A percentile compares a stretch with the other conserved stretches of the same genome.
Evolutionary conservation across 257 asterid genomes (phyloP).

Genomic region (Thymus mandschuricus): DNA sequence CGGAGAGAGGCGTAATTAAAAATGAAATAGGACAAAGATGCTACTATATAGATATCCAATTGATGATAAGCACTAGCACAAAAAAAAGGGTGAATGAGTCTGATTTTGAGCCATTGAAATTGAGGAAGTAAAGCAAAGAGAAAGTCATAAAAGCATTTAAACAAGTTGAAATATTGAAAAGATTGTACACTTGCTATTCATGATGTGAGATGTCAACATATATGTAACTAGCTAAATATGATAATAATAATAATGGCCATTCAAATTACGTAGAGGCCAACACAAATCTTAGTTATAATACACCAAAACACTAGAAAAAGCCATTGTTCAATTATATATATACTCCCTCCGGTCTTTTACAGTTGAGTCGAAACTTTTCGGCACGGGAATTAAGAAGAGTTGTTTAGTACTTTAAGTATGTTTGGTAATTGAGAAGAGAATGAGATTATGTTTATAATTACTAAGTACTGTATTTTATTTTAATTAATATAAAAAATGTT

Average conservation of each 20-base stretch:
- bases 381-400: too few species aligned
- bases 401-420: too few species aligned
- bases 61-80: slow-evolving; percentile 46
- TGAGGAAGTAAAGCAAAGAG: slow-evolving; percentile 33
- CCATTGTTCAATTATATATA: slow-evolving; percentile 28
- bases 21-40: slow-evolving; percentile 26
- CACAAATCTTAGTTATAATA: slow-evolving; percentile 14
- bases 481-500: too few species aligned
- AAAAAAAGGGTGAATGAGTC: slow-evolving; percentile 26
- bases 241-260: slow-evolving; percentile 42
- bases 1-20: not conserved
- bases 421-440: too few species aligned
- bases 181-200: slow-evolving; percentile 20
- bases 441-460: too few species aligned
- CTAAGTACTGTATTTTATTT: too few species aligned
- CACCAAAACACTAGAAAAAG: slow-evolving; percentile 12
- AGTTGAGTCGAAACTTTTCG: too few species aligned
- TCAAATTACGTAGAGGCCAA: slow-evolving; percentile 56
- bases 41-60: slow-evolving; percentile 33
- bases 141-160: slow-evolving; percentile 30
- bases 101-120: slow-evolving; percentile 56
- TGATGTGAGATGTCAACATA: slow-evolving; percentile 48
- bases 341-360: slow-evolving; percentile 13
- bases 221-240: not conserved
- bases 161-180: slow-evolving; percentile 33